These are phyloP conservation scores for Cladosporium oxysporum DNA, from an alignment of 2,329 filamentous ascomycete genomes.

Conservation along the genomic window DNA sequence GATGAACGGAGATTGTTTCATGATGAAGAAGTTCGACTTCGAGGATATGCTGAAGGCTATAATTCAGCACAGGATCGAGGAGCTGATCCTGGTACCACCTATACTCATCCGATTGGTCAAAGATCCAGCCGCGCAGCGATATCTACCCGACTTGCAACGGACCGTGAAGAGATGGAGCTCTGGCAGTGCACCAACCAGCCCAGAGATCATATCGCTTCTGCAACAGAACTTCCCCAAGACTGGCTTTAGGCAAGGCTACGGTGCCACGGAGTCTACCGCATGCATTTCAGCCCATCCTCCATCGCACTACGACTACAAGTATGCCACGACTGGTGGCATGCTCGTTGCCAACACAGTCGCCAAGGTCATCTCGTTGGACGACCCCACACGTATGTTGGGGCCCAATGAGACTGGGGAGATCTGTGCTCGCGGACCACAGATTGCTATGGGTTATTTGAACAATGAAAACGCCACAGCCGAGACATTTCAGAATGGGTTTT, in stretches of 20 bases:
- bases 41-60: constrained; percentile 55
- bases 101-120: constrained; percentile 62
- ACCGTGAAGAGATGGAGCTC: constrained; percentile 57
- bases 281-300: constrained; percentile 65
- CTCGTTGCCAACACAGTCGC: constrained; percentile 61
- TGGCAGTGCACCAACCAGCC: constrained; percentile 60
- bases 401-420: constrained; percentile 55
- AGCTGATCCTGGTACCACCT: constrained; percentile 60
- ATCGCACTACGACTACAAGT: constrained; percentile 57
- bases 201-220: constrained; percentile 59
- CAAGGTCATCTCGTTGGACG: constrained; percentile 59
- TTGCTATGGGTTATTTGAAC: constrained; percentile 41
- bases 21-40: constrained; percentile 65
- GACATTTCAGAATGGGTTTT: constrained; percentile 52
- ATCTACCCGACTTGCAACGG: constrained; percentile 52
- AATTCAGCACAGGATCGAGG: constrained; percentile 52
- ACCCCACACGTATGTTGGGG: constrained; percentile 48
- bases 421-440: constrained; percentile 39
- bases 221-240: constrained; percentile 58
- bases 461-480: constrained; percentile 39
- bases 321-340: constrained; percentile 57
- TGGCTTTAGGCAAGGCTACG: constrained; percentile 67
- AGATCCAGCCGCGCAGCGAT: constrained; percentile 55
- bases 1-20: constrained; percentile 63
- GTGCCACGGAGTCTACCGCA: constrained; percentile 67